Evolutionary conservation across 352 stramenopile species (phyloP).

Genomic region (Phytopythium boreale): DNA sequence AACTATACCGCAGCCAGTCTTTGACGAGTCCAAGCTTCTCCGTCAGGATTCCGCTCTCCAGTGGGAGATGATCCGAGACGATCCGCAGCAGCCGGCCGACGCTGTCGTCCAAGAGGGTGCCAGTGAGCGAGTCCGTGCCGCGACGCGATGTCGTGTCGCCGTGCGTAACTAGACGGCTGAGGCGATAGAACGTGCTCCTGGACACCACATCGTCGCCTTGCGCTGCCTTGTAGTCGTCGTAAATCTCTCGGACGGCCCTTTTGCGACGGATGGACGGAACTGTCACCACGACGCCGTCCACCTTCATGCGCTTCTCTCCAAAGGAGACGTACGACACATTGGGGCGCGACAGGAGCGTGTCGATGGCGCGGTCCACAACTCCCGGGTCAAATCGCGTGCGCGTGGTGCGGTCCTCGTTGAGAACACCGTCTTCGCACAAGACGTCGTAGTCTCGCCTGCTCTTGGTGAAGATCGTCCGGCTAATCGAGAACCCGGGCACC

Average conservation of each 20-base stretch:
- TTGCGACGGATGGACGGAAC: slow-evolving; percentile 1
- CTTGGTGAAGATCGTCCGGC: neutral
- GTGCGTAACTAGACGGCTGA: neutral
- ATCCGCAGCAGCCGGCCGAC: neutral
- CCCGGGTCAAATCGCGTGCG: neutral
- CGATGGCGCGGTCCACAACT: neutral
- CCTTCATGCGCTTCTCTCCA: neutral
- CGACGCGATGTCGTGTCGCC: neutral
- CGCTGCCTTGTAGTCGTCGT: slow-evolving; percentile 1
- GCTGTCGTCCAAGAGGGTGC: slow-evolving; percentile 2
- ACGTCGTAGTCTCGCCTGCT: neutral
- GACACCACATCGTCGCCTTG: neutral
- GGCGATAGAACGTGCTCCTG: slow-evolving; percentile 4
- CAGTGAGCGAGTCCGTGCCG: neutral
- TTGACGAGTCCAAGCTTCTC: slow-evolving; percentile 1
- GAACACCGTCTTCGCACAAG: neutral
- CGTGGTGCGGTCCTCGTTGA: neutral
- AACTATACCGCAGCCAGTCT: slow-evolving; percentile 2
- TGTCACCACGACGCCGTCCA: neutral
- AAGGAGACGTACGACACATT: neutral
- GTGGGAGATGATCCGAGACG: neutral
- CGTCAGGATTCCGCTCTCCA: neutral
- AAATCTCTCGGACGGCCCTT: neutral
- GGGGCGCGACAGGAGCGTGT: neutral
- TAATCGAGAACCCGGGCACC: neutral